Evolutionary conservation across 495 filamentous ascomycete species (phyloP).

Genomic region (Aspergillus olivimuriae): DNA sequence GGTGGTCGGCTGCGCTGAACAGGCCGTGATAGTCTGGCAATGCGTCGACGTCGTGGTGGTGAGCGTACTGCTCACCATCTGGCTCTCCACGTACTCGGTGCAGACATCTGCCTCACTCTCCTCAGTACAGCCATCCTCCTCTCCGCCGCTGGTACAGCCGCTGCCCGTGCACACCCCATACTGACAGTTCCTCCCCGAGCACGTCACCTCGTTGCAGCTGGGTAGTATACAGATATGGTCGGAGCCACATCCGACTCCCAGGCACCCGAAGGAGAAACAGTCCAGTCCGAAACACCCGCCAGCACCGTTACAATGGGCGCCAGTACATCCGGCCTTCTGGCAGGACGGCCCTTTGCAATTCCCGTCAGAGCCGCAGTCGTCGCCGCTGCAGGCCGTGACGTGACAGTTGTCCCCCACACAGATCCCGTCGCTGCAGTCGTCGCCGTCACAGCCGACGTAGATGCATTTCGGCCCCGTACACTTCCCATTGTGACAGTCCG

Average conservation of each 20-base stretch:
- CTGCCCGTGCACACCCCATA: background rate
- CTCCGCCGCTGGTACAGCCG: background rate
- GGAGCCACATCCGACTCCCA: background rate
- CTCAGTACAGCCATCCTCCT: background rate
- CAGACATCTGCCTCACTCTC: background rate
- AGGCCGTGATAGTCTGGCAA: background rate
- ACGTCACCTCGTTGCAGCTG: background rate
- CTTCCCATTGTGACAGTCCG: background rate
- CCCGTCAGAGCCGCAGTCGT: background rate
- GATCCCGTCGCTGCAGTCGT: background rate
- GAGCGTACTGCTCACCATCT: background rate
- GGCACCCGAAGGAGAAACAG: background rate
- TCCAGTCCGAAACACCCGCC: background rate
- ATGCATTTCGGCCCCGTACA: background rate
- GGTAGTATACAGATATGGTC: background rate
- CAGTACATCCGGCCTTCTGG: background rate
- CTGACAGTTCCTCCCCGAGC: background rate
- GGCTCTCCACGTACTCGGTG: background rate
- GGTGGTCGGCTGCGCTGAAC: no score
- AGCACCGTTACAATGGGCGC: background rate
- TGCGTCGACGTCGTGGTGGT: background rate
- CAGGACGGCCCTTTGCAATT: background rate
- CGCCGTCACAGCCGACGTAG: background rate
- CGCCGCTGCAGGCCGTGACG: background rate
- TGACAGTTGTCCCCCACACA: background rate